Evolutionary conservation across 805 yeast species (phyloP), one percentile per base, ranked within the genome.

Genomic region (Suhomyces kilbournensis): DNA sequence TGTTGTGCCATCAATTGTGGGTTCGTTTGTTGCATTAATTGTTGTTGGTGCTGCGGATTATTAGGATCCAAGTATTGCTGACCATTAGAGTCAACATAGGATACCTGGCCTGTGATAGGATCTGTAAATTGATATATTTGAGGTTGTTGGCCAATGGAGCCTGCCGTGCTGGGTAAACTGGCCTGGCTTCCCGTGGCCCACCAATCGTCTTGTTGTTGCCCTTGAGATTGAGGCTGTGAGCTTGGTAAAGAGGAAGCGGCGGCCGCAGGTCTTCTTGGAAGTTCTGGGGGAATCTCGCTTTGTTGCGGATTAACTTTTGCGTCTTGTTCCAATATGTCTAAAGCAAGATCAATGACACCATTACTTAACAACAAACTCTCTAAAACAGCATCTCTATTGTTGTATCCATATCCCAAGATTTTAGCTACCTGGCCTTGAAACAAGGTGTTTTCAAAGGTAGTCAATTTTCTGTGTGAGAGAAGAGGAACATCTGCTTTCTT

Each of bases 111-210:
- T 0, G 90, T 85, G 7, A 78, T 71, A 2, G 91, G 90, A 59
- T 87, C 92, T 19, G 85, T 76, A 63, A 83, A 87, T 61, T 86
- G 93, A 60, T 71, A 86, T 67, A 76, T 83, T 66, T 74, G 86
- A 49, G 66, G 80, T 69, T 55, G 71, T 22, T 48, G 50, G 15
- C 14, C 20, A 10, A 19, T 19, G 4, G 22, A 17, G n/a, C 39
- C 39, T 15, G 47, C 12, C 14, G 42, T 38, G 4, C 23, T 17
- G 3, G 42, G 23, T 38, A 38, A 19, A 7, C 42, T 38, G 7
- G 23, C 42, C 19, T 38, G 25, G 45, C 19, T 9, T 28, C 44
- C 40, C 23, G 54, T 44, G 19, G 59, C 53, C 74, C 74, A 70
- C 75, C 76, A 71, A 39, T 70, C 74, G n/a, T 45, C 54, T 39